Evolutionary conservation across 768 basidiomycete species (phyloP), one percentile per base, ranked within the genome.

Genomic region (Calocybe gangraenosa): DNA sequence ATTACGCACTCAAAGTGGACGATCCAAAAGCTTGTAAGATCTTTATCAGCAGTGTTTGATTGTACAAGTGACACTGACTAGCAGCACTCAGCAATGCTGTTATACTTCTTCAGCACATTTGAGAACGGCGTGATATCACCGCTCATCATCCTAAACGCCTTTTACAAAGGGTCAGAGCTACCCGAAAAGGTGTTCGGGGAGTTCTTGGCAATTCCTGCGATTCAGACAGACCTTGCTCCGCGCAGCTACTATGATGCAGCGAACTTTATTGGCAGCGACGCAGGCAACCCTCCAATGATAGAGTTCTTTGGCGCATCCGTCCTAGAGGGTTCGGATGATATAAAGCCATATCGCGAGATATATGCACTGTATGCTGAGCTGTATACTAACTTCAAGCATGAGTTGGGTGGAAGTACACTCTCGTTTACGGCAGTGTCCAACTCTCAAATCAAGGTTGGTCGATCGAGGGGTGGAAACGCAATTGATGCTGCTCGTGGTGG

Each of bases 401-500:
- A 62, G 4, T 40, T 68, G 20, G 56, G 48, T 19, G 54, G 44
- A 6, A 61, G 60, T 3, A 57, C 64, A 0, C 53, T 70, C 18
- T 65, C 65, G 0, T 66, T 73, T 46, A 71, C 70, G 1, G 67
- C 70, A 0, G 61, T 73, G 9, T 57, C 57, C 2, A 43, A 64
- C 14, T 58, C 62, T 3, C 66, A 70, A 39, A 65, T 70, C 37
- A 46, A 56, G n/a, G 63, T 58, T 9, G 66, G 68, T 6, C 50
- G 55, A 19, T 56, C 50, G 5, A 63, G 53, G 19, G 70, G 68
- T 9, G 65, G 68, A 7, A 72, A 69, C 41, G 62, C 62, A 1
- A 68, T 73, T 43, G 58, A 66, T 42, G 58, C 69, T 3, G 66
- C 69, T 2, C 33, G 57, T 40, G 64, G 59, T 14, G 30, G 30